A percentile compares a stretch with the other conserved stretches of the same genome.
phyloP scores from a whole-genome alignment of 352 stramenopile genomes.

The Phytopythium ostracodes region DNA sequence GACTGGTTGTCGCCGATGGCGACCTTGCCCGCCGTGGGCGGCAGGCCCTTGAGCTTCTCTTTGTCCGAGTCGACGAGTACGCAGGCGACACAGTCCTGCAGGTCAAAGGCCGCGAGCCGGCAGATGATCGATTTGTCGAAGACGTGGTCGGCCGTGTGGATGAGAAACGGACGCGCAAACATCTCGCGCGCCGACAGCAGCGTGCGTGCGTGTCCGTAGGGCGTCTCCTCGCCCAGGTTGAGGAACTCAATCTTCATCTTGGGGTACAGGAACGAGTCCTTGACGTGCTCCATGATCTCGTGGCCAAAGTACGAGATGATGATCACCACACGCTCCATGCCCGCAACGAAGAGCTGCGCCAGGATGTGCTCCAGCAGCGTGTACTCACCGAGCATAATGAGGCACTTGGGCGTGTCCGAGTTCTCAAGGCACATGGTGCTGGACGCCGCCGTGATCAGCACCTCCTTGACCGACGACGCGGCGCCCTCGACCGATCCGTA shows the following conservation, averaged over 20 bases:
- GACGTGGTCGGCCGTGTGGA: constrained; percentile 84
- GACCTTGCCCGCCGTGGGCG: constrained; percentile 67
- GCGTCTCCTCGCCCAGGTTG: constrained; percentile 75
- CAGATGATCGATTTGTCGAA: constrained; percentile 75
- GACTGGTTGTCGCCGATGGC: constrained; percentile 42
- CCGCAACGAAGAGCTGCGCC: constrained; percentile 74
- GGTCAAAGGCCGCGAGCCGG: constrained; percentile 65
- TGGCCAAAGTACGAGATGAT: constrained; percentile 81
- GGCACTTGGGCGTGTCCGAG: constrained; percentile 77
- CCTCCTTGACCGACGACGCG: constrained; percentile 46
- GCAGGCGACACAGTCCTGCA: constrained; percentile 67
- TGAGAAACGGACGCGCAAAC: constrained; percentile 80
- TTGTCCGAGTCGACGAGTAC: constrained; percentile 71
- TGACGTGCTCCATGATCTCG: constrained; percentile 79
- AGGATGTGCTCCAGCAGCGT: constrained; percentile 81
- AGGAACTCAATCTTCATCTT: constrained; percentile 84
- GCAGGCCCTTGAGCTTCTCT: constrained; percentile 52
- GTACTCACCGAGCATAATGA: constrained; percentile 70
- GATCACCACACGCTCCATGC: constrained; percentile 81
- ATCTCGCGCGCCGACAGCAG: constrained; percentile 72
- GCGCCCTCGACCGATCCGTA: not conserved
- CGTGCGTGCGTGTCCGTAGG: constrained; percentile 68
- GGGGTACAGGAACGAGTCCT: constrained; percentile 64
- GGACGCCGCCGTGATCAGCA: constrained; percentile 74
- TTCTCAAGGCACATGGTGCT: constrained; percentile 76